Conservation (phyloP, 768 basidiomycete genomes). For the Cantharellus anzutake region DNA sequence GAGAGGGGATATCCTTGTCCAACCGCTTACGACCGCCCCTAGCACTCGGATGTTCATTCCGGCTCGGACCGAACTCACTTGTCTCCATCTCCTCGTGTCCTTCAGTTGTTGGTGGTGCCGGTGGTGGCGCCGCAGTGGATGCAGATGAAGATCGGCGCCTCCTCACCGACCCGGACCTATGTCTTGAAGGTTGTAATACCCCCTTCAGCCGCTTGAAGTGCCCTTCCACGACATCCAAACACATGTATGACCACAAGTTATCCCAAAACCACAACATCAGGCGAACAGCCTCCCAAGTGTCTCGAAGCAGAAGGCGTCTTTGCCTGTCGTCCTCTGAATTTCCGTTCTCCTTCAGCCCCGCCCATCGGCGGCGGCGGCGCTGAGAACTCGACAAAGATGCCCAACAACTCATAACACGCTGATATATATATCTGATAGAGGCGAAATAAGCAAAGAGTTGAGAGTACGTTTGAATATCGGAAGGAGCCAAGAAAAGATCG, state of each 20-base stretch:
- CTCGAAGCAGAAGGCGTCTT: slow-evolving; percentile 46
- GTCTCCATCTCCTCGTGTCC: neutral
- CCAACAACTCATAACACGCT: slow-evolving; percentile 66
- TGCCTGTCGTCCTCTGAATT: slow-evolving; percentile 44
- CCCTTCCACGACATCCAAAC: slow-evolving; percentile 77
- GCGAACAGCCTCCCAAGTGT: slow-evolving; percentile 72
- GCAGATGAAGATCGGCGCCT: neutral
- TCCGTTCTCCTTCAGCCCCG: slow-evolving; percentile 72
- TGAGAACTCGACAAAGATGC: slow-evolving; percentile 70
- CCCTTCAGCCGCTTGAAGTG: slow-evolving; percentile 60
- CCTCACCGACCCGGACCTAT: neutral
- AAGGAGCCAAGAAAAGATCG: slow-evolving; percentile 67
- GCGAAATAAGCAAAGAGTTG: slow-evolving; percentile 68
- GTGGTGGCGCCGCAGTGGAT: neutral
- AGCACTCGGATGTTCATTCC: neutral
- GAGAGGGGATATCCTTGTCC: neutral
- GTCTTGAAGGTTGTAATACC: slow-evolving; percentile 19
- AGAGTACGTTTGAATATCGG: slow-evolving; percentile 56
- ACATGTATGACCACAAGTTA: slow-evolving; percentile 61
- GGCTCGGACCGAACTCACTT: neutral
- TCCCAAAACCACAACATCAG: slow-evolving; percentile 90
- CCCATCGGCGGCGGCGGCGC: slow-evolving; percentile 68
- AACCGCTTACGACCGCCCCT: neutral
- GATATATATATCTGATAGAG: slow-evolving; percentile 68
- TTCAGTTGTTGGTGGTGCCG: neutral